Conservation (phyloP, 1,284 basidiomycete genomes). For the Phylloboletellus chloephorus region DNA sequence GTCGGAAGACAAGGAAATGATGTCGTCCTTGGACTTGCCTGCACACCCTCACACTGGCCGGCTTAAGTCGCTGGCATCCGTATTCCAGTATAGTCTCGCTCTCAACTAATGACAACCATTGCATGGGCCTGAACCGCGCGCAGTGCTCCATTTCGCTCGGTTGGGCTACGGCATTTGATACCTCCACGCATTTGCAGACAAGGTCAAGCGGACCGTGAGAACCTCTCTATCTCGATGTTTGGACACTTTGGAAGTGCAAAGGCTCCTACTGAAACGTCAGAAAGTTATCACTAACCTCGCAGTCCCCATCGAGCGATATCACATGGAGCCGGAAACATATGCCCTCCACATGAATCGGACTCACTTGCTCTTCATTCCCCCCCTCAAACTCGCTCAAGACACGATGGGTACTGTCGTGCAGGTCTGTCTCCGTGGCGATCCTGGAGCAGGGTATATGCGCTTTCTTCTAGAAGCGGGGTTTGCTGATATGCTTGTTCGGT, state of each 20-base stretch:
- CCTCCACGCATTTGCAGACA: too few relatives aligned
- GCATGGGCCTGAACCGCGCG: too few relatives aligned
- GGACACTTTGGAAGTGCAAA: not conserved
- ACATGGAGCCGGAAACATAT: constrained; percentile 10
- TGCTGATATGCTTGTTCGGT: constrained; percentile 14
- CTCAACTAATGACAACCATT: constrained; percentile 1
- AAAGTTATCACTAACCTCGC: too few relatives aligned
- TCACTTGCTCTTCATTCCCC: constrained; percentile 24
- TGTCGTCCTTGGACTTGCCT: not conserved
- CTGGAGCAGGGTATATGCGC: constrained; percentile 21
- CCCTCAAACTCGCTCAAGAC: constrained; percentile 1
- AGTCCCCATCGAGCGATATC: not conserved
- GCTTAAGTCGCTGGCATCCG: not conserved
- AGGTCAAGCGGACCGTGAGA: constrained; percentile 13
- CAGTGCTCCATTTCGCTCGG: too few relatives aligned
- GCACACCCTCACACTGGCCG: not conserved
- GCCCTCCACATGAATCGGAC: constrained; percentile 21
- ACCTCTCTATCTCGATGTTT: not conserved
- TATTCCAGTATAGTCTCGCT: not conserved
- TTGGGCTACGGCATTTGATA: too few relatives aligned
- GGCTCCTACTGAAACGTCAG: too few relatives aligned
- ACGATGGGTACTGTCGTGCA: constrained; percentile 24
- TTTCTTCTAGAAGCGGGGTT: not conserved
- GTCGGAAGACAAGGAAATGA: constrained; percentile 62
- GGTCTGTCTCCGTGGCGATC: constrained; percentile 17